Evolutionary conservation across 2,329 filamentous ascomycete species (phyloP), one percentile per base, ranked within the genome.

Genomic region (Fusarium ambrosium): DNA sequence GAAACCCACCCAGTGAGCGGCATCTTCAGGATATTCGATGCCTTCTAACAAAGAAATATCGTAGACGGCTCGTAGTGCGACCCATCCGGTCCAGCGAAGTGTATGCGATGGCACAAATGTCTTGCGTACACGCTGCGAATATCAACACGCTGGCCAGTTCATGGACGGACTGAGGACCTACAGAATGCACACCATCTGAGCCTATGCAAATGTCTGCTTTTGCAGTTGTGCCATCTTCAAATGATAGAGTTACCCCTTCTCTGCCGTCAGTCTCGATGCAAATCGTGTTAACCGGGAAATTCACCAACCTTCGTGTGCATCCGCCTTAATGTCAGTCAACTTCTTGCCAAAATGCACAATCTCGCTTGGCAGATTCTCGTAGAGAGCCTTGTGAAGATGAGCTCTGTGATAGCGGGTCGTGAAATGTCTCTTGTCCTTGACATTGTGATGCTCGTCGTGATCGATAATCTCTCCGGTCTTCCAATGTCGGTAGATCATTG

Each of bases 401-500:
- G 39, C 59, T 22, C 59, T 34, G 6, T 62, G 59, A 7, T 62
- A 62, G 11, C 59, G 59, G 0, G 59, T 62, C 0, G 59, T 62
- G 27, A 62, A 62, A 6, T 62, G 39, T 3, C 36, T 62, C 27
- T 45, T 32, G 27, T 62, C 36, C 9, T 62, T 62, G n/a, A 62
- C 59, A 29, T 62, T n/a, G 39, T 43, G 59, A 45, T 62, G 59
- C 18, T 62, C 59, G 10, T 62, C 59, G n/a, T 62, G 36, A 41
- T 62, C 59, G 1, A 62, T 62, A 11, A 62, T 18, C 24, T 62
- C 59, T 34, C 59, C 59, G 1, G 59, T 62, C 18, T 48, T 62
- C 59, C 59, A 62, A 45, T 62, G 59, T 5, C 59, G 39, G 7
- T 62, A 62, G 5, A 62, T 24, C 24, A 41, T 39, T 16, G 59